Percentiles rank a stretch among this genome's conserved stretches.
These are phyloP conservation scores for Combretum micranthum DNA, from an alignment of 345 rosid species.

Conservation along the genomic window DNA sequence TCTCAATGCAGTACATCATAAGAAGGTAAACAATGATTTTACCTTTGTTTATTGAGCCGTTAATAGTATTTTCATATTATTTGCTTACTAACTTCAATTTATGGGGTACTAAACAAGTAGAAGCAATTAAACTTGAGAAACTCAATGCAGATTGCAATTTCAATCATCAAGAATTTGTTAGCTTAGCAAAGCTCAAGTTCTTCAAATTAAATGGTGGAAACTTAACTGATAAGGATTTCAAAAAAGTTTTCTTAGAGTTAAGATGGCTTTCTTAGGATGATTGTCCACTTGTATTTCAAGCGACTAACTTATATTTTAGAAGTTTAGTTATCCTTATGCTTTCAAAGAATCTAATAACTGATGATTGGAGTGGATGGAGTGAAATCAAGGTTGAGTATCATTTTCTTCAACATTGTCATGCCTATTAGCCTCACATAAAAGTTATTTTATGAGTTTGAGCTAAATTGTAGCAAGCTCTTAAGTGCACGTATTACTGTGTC, in stretches of 20 bases:
- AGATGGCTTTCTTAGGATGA: conserved; percentile 14
- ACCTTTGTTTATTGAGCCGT: too few relatives aligned
- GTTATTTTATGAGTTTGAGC: background rate
- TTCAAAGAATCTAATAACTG: background rate
- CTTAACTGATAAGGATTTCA: conserved; percentile 3
- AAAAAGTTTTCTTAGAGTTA: conserved; percentile 6
- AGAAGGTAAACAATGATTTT: too few relatives aligned
- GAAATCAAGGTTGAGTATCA: background rate
- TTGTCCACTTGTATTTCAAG: conserved; percentile 5
- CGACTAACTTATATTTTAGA: background rate
- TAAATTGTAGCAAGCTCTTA: conserved; percentile 2
- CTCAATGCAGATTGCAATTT: background rate
- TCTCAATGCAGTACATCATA: too few relatives aligned
- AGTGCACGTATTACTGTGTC: background rate
- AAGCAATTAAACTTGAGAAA: conserved; percentile 10
- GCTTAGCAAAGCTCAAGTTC: conserved; percentile 14
- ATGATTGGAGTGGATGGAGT: conserved; percentile 4
- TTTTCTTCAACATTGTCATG: too few relatives aligned
- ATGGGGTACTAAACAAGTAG: conserved; percentile 17
- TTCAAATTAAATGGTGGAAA: background rate
- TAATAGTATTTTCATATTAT: too few relatives aligned
- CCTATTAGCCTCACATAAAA: too few relatives aligned
- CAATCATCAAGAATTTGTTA: conserved; percentile 9
- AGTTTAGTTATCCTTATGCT: conserved; percentile 7
- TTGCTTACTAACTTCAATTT: background rate